Base-by-base conservation (phyloP, 2,329 filamentous ascomycete species). In the Xylaria sp. region DNA sequence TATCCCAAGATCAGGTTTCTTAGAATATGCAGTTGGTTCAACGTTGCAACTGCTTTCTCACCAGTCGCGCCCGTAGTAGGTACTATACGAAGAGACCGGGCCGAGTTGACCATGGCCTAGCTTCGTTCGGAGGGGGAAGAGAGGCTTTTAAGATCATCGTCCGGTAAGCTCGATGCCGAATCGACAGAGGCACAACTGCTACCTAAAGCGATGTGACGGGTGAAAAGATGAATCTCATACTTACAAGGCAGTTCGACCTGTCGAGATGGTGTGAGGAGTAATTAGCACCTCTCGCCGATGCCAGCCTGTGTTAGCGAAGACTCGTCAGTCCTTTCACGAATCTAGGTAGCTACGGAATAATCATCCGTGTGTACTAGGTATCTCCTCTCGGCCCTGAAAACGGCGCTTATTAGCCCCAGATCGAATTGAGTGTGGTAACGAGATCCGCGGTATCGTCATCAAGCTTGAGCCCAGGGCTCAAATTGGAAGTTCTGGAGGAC, bases 21-120 rank as follows among this genome's bases (percentile, higher is more conserved):
- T 46, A 16, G 47, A 13, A 37, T 48, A 65, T 65, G 63, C 63
- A 65, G 63, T 65, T 65, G 63, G 63, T 61, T 59, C 49, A 44
- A 54, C 46, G 56, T 59, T 59, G 52, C 61, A 63, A 53, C 47
- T 56, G 2, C 13, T 6, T 46, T 46, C 5, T 46, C 42, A 13
- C 37, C 37, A 42, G 37, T 42, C 37, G 37, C 37, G 37, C 37
- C 37, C 37, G 23, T 30, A 30, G 23, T 5, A 30, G 5, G 23
- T 42, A 42, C 37, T 42, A 42, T 42, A 42, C 37, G 11, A 42
- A 34, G 11, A 42, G 37, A 18, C 37, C 30, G 44, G 44, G 49
- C 19, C 49, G 34, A 23, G 11, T 19, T 37, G n/a, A 52, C 18
- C 30, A n/a, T 13, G 9, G 48, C 16, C 19, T 13, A 30, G 48